Conservation (phyloP, 176 grass and related monocot genomes). For the Aegilops sharonensis region DNA sequence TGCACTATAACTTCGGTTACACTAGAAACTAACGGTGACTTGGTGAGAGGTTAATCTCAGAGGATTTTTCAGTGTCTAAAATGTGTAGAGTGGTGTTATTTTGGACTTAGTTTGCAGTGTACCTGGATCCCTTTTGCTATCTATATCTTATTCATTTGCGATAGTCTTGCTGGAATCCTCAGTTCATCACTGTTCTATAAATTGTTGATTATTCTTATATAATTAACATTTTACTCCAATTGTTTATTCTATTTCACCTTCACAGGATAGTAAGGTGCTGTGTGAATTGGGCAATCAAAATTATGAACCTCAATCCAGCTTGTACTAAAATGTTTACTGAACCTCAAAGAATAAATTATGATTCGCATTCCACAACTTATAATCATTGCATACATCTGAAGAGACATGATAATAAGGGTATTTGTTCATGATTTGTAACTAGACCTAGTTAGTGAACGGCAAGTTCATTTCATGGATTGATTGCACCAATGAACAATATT, state of each 20-base stretch:
- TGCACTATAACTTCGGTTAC: neutral
- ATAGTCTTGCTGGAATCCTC: slow-evolving; percentile 18
- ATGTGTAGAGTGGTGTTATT: neutral
- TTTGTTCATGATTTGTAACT: neutral
- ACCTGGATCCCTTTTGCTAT: neutral
- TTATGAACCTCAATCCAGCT: neutral
- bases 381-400: neutral
- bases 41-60: neutral
- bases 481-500: neutral
- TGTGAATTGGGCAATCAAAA: neutral
- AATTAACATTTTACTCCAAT: neutral
- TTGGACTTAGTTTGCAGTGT: neutral
- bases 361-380: neutral
- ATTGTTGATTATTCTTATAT: neutral
- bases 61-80: neutral
- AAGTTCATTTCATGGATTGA: neutral
- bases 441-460: neutral
- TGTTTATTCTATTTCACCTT: neutral
- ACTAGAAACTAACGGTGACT: neutral
- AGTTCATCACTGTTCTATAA: neutral
- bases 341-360: slow-evolving; percentile 11
- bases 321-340: slow-evolving; percentile 2
- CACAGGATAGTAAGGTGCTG: neutral
- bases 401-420: neutral
- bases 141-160: neutral